Evolutionary conservation across 1,139 yeast species (phyloP).

Genomic region (Protomyces pachydermus): DNA sequence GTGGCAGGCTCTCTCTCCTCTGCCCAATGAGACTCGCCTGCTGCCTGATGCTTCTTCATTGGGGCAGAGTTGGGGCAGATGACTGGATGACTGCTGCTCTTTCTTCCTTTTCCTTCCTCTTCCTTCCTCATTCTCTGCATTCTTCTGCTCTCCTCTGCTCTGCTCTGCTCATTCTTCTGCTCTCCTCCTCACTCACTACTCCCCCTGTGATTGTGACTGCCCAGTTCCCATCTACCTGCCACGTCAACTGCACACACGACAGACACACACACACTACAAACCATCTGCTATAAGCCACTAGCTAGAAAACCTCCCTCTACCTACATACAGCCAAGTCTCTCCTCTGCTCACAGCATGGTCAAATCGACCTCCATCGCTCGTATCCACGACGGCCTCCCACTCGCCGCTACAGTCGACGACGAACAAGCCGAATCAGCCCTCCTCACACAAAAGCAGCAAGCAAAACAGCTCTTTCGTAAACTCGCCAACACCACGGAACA

Average conservation of each 20-base stretch:
- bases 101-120: not conserved
- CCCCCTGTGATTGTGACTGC: too few relatives aligned
- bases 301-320: not conserved
- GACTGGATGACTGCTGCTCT: too few relatives aligned
- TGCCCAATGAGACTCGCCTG: too few relatives aligned
- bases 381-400: slow-evolving; percentile 58
- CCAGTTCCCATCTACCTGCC: too few relatives aligned
- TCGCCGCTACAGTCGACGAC: slow-evolving; percentile 91
- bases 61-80: too few relatives aligned
- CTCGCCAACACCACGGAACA: slow-evolving; percentile 77
- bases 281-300: not conserved
- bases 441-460: slow-evolving; percentile 74
- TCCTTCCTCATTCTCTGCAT: not conserved
- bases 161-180: not conserved
- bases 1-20: too few relatives aligned
- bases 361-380: slow-evolving; percentile 22
- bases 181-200: not conserved
- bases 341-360: not conserved
- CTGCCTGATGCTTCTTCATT: too few relatives aligned
- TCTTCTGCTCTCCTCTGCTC: not conserved
- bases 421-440: slow-evolving; percentile 48
- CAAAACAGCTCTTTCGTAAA: slow-evolving; percentile 69
- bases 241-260: too few relatives aligned
- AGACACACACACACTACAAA: too few relatives aligned
- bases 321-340: not conserved